A percentile compares a stretch with the other conserved stretches of the same genome.
These are phyloP conservation scores for Leishmania guyanensis DNA, from an alignment of 208 protist species.

Conservation along the genomic window DNA sequence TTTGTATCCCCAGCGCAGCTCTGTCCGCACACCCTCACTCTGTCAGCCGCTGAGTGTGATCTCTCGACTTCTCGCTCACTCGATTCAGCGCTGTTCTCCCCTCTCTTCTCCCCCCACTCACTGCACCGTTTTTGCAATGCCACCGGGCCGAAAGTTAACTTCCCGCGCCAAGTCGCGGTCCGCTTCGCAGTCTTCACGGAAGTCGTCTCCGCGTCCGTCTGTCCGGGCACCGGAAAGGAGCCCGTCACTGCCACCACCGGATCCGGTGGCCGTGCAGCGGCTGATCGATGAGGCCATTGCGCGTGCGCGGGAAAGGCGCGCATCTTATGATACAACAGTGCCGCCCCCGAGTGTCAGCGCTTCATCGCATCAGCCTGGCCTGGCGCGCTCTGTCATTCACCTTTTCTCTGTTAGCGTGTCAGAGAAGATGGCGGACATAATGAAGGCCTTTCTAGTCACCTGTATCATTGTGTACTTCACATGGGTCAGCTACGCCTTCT, in stretches of 20 bases:
- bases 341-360: not conserved
- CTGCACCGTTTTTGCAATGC: conserved; percentile 11
- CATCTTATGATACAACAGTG: not conserved
- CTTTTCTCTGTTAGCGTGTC: not conserved
- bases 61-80: not conserved
- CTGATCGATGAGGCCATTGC: conserved; percentile 77
- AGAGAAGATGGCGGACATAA: conserved; percentile 36
- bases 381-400: not conserved
- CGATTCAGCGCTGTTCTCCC: not conserved
- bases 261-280: conserved; percentile 66
- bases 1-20: not conserved
- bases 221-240: conserved; percentile 7
- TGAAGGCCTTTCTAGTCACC: conserved; percentile 61
- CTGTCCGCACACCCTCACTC: not conserved
- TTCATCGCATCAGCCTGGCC: not conserved
- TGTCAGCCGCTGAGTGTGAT: not conserved
- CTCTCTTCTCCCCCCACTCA: not conserved
- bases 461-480: conserved; percentile 83
- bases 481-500: conserved; percentile 65
- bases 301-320: conserved; percentile 38
- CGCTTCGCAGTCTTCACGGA: conserved; percentile 13
- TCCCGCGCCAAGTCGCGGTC: conserved; percentile 39
- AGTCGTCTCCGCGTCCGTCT: conserved; percentile 27
- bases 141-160: conserved; percentile 26
- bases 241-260: conserved; percentile 37